Percentiles rank a stretch among this genome's conserved stretches.
Evolutionary conservation across 352 stramenopile species (phyloP).

Genomic region (Phytopythium montanum): DNA sequence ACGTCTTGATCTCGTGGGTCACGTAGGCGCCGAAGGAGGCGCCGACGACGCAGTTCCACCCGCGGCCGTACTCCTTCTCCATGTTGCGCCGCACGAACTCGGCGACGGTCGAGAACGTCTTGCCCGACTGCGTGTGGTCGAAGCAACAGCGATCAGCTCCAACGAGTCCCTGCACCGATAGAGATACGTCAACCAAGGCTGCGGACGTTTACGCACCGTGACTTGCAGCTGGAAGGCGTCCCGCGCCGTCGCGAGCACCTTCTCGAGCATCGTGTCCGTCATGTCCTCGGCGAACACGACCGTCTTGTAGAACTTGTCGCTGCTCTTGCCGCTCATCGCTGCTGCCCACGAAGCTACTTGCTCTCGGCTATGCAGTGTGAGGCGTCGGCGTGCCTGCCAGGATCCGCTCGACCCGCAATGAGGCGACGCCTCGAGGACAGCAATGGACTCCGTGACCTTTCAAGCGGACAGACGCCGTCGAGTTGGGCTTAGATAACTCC

Average conservation of each 20-base stretch:
- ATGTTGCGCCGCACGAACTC: conserved; percentile 91
- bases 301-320: conserved; percentile 88
- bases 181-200: not conserved
- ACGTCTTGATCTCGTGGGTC: conserved; percentile 95
- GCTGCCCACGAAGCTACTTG: not conserved
- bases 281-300: conserved; percentile 95
- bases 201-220: conserved; percentile 23
- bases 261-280: conserved; percentile 92
- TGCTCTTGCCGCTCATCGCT: conserved; percentile 57
- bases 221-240: conserved; percentile 92
- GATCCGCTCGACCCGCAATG: not conserved
- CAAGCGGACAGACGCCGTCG: not conserved
- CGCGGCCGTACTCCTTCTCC: conserved; percentile 90
- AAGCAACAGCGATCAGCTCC: not conserved
- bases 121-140: conserved; percentile 56
- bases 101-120: conserved; percentile 91
- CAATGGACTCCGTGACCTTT: conserved; percentile 1
- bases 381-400: not conserved
- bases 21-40: conserved; percentile 92
- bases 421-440: not conserved
- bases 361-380: not conserved
- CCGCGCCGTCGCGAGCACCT: conserved; percentile 84
- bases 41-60: conserved; percentile 93
- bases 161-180: too few relatives aligned
- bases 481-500: too few relatives aligned